phyloP scores from a whole-genome alignment of 202 grass and related monocot species.

The Saccharum hybrid region DNA sequence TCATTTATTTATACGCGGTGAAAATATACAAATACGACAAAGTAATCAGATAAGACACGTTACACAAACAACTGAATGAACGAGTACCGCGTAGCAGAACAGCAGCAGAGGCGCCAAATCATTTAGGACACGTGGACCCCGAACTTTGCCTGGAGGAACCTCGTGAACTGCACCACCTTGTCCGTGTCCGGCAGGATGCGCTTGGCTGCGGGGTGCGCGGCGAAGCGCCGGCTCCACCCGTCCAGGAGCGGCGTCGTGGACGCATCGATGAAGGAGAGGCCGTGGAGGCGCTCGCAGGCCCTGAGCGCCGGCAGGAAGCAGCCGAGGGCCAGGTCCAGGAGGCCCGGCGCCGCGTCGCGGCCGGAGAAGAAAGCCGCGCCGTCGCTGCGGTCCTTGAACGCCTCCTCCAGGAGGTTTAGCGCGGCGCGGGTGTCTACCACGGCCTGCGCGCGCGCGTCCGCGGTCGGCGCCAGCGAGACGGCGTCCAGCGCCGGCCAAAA shows the following conservation, averaged over 20 bases:
- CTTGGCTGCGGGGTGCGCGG: not conserved
- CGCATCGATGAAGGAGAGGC: slow-evolving; percentile 40
- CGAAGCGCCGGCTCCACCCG: slow-evolving; percentile 46
- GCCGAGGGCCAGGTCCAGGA: slow-evolving; percentile 60
- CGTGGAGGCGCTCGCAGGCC: slow-evolving; percentile 46
- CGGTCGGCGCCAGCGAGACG: slow-evolving; percentile 29
- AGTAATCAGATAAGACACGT: too few species aligned
- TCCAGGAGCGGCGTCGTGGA: slow-evolving; percentile 38
- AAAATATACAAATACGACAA: too few species aligned
- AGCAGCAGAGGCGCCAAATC: too few species aligned
- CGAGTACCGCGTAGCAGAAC: too few species aligned
- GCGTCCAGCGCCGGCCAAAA: slow-evolving; percentile 47
- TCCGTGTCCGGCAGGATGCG: slow-evolving; percentile 48
- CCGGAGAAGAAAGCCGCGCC: slow-evolving; percentile 53
- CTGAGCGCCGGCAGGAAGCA: slow-evolving; percentile 57
- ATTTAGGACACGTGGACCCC: not conserved
- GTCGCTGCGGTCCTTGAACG: slow-evolving; percentile 36
- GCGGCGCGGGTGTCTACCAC: slow-evolving; percentile 22
- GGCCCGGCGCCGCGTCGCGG: slow-evolving; percentile 30
- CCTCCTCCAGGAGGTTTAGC: slow-evolving; percentile 48
- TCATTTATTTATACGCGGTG: too few species aligned
- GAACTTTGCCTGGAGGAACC: slow-evolving; percentile 47
- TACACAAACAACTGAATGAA: too few species aligned
- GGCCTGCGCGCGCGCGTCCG: slow-evolving; percentile 39
- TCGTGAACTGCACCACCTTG: slow-evolving; percentile 54